Evolutionary conservation across 2,329 filamentous ascomycete genomes (phyloP).

Genomic region (Chaetomiaceae sp.): DNA sequence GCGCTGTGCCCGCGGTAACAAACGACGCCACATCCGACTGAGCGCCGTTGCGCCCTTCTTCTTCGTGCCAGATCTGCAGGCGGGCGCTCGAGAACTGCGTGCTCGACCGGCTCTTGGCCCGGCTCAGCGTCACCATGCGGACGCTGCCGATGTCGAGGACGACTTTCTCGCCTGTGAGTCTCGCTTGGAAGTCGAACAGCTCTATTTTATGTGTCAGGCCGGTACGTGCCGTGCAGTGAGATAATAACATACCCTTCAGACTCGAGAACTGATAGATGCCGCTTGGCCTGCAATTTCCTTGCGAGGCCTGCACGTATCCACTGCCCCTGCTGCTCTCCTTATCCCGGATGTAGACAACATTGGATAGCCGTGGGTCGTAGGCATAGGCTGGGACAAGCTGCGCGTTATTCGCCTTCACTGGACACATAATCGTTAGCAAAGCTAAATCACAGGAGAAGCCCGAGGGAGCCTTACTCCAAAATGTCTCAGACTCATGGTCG

Average conservation of each 20-base stretch:
- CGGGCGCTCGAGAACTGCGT: constrained; percentile 27
- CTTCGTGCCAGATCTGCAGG: constrained; percentile 31
- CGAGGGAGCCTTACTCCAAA: constrained; percentile 24
- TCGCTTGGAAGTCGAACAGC: constrained; percentile 29
- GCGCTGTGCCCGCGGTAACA: constrained; percentile 29
- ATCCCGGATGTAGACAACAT: constrained; percentile 29
- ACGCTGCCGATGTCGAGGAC: constrained; percentile 30
- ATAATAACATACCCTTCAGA: constrained; percentile 14
- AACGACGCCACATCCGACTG: constrained; percentile 27
- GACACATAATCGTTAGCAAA: background rate
- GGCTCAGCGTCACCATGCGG: constrained; percentile 25
- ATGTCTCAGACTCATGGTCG: constrained; percentile 28
- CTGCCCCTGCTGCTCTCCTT: constrained; percentile 24
- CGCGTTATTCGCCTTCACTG: constrained; percentile 29
- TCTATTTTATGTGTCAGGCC: constrained; percentile 12
- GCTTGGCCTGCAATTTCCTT: constrained; percentile 20
- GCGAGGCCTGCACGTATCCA: constrained; percentile 15
- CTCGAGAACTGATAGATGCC: constrained; percentile 29
- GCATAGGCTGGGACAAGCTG: constrained; percentile 30
- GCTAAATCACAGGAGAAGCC: no score
- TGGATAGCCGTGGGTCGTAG: constrained; percentile 28
- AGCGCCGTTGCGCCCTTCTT: constrained; percentile 15
- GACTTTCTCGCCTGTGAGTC: constrained; percentile 29
- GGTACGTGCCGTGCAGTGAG: background rate
- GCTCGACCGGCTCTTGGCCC: constrained; percentile 21